Base-by-base conservation (phyloP, 106 monocot genomes). In the Ottelia alismoides region DNA sequence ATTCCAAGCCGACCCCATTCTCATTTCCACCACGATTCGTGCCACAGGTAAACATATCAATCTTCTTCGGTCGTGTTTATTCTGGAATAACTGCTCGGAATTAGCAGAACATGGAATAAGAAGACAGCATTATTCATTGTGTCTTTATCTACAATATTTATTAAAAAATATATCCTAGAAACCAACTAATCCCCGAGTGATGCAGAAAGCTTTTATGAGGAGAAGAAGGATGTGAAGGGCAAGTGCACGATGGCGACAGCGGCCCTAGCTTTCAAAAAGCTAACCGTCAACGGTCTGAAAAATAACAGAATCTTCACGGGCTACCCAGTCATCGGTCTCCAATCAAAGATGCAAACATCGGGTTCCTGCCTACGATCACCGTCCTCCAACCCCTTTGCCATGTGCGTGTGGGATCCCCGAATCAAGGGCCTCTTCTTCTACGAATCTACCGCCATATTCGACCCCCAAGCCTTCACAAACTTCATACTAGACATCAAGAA, bases 341-440 rank as follows among this genome's bases (percentile, higher is more conserved):
- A 89, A 52, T 70, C 80, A 6, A 80, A 66, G 61, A 89, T 89
- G 77, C 89, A 89, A 62, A 84, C 84, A 4, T 89, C 89, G 1
- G 89, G 89, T 11, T 79, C 84, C 14, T 89, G 84, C 66, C 56
- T 61, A 14, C 70, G 64, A 28, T 89, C 88, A 0, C 49, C 83
- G 2, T 0, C 45, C 3, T 6, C 52, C 6, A 55, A 84, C 63
- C 11, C 17, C 10, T 16, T 72, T 2, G 73, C 35, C 63, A 59
- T 24, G n/a, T 90, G 89, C 48, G 62, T 77, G 0, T 90, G 89
- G 89, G 84, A 90, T 59, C 84, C 89, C 9, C 57, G 80, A 62
- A 69, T 72, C 68, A 77, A 70, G 26, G 89, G 74, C 1, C 77
- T 89, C 3, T 74, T 68, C 68, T 89, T 89, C 80, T 89, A 74